Evolutionary conservation across 495 filamentous ascomycete species (phyloP), one percentile per base, ranked within the genome.

Genomic region (Aspergillus diversus): DNA sequence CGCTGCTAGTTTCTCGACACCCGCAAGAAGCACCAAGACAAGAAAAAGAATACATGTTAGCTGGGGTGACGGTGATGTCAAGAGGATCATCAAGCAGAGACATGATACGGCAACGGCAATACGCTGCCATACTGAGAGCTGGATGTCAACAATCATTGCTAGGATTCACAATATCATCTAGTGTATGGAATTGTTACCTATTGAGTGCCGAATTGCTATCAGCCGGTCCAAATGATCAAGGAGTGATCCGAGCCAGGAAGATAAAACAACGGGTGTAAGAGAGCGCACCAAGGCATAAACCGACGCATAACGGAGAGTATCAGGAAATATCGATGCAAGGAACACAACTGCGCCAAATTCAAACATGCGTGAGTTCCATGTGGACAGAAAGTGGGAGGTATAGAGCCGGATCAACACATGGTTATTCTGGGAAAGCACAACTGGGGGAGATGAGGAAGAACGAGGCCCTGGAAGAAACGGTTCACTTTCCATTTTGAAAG

Each of bases 291-390:
- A 62, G 0, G 77, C 77, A 53, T 80, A 80, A 31, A 80, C 66
- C 1, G 77, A 80, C 5, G 70, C 69, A 48, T 80, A 75, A 34
- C 80, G 73, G 49, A 89, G 71, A 0, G 81, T 87, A 17, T 76
- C 81, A 0, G 84, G 84, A 66, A 78, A 88, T 55, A 85, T 81
- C 2, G 78, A 64, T 1, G 88, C 87, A 17, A 89, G 80, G 71
- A 85, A 90, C 12, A 88, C 73, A 7, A 88, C 84, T 1, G 84
- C 84, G 15, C 78, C 87, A 57, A 88, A 87, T 66, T 91, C 88
- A 72, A 90, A 91, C 53, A 84, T 73, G 48, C 89, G 81, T 3
- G 87, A 86, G 65, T 90, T 91, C 88, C 87, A 91, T 55, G 88
- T 84, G 6, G 87, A 90, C 2, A 90, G 78, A 59, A 83, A 80